phyloP scores from a whole-genome alignment of 192 early-diverging fungal species.

The Podila epigama region DNA sequence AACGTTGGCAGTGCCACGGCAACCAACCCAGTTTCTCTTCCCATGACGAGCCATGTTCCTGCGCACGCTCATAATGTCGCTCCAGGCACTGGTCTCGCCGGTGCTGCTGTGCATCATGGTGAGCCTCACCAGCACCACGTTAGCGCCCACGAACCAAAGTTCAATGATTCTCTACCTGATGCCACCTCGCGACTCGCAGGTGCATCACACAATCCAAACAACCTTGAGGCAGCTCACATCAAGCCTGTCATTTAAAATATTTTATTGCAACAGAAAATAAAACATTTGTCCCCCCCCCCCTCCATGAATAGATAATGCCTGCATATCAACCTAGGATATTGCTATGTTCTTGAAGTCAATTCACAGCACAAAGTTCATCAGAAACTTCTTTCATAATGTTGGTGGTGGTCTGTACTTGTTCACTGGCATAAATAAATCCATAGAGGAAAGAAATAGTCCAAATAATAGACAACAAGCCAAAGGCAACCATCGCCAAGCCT shows the following conservation, averaged over 20 bases:
- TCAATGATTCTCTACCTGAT: constrained; percentile 4
- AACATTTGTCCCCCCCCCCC: neutral
- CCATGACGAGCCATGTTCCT: neutral
- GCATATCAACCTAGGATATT: neutral
- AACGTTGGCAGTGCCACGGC: too few relatives aligned
- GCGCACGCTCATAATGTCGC: neutral
- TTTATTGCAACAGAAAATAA: neutral
- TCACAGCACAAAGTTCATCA: too few relatives aligned
- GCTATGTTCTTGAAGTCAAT: too few relatives aligned
- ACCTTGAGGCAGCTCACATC: neutral
- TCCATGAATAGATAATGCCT: neutral
- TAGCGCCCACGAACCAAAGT: neutral
- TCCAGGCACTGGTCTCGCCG: neutral
- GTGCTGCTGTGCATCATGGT: neutral
- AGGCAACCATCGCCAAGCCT: neutral
- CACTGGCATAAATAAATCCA: constrained; percentile 31
- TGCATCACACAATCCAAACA: constrained; percentile 6
- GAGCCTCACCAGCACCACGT: neutral
- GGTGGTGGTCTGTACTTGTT: constrained; percentile 25
- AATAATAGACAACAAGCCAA: neutral
- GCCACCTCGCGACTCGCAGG: constrained; percentile 22
- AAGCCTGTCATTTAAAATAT: constrained; percentile 25
- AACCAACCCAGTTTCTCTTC: neutral
- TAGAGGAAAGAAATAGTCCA: constrained; percentile 16
- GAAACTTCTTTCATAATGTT: constrained; percentile 18